Evolutionary conservation across 2,329 filamentous ascomycete genomes (phyloP), one percentile per base, ranked within the genome.

Genomic region (Alternaria burnsii): DNA sequence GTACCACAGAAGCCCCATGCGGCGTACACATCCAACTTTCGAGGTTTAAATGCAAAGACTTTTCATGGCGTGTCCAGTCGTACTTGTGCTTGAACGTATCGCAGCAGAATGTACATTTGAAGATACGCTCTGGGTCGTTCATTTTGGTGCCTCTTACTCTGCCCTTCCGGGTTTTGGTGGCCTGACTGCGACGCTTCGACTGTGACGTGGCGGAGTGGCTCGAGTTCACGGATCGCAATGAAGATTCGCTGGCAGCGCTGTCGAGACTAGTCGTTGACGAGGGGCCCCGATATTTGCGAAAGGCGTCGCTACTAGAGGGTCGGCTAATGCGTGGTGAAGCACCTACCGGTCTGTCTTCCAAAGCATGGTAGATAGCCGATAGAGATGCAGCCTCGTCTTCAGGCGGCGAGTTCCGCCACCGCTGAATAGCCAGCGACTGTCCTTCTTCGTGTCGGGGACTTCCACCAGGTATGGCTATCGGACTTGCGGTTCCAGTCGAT

Each of bases 401-500:
- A 26, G 88, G 88, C 34, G 88, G 88, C 56, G 86, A 89, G 66
- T 87, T 81, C 69, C 88, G 84, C 87, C 87, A 90, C 81, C 88
- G 81, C 78, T 90, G 87, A 67, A 90, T 79, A 5, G 87, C 63
- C 14, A 71, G 55, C n/a, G 71, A 68, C 16, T 69, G 69, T 6
- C 44, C 41, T 40, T 54, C 41, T 11, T 52, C 55, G 14, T 52
- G 36, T 10, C 46, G 24, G 4, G 43, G 36, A 18, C 46, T 58
- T 10, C 28, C 38, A 40, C 20, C 47, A 2, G 62, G 58, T 28
- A 69, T 67, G 1, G 50, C 36, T 18, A 69, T 62, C 14, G 66
- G 62, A 14, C 58, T 61, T 10, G 52, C 55, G 11, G 41, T 51
- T 11, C 58, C 58, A 22, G 36, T 52, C 26, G 55, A 58, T 46